Base-by-base conservation (phyloP, 495 filamentous ascomycete genomes). In the Wilcoxina mikolae region DNA sequence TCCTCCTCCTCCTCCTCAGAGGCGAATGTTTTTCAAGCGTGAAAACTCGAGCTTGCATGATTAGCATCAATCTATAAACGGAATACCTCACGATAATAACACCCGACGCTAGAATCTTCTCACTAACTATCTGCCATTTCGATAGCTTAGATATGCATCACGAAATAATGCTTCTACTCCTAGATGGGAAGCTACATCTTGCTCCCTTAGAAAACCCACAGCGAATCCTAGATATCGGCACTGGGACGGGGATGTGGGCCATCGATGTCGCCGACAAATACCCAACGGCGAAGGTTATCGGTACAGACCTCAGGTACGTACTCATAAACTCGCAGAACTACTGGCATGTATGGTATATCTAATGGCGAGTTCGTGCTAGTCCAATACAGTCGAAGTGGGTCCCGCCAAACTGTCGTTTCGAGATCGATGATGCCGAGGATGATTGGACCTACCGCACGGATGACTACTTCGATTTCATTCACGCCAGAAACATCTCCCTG, bases 351-450 rank as follows among this genome's bases (percentile, higher is more conserved):
- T 39, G 35, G 35, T 12, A 5, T 3, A 39, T 5, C 35, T 39
- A 18, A 39, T 18, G 15, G 35, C 1, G 2, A n/a, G 12, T 39
- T 2, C 20, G 15, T 39, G 35, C 15, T 39, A 39, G 35, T 5
- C 43, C 43, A 24, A 46, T 46, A 3, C 43, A 46, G 43, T 24
- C 43, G 3, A 17, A 24, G 11, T 46, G 43, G 43, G 22, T 46
- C 11, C 68, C 69, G 2, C 68, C 68, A 2, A n/a, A n/a, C 52
- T 58, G 66, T 27, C 60, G 65, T 5, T 73, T 72, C 51, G 66
- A 68, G 25, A 58, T 72, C 28, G 71, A 73, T 43, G 71, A 73
- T 51, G 60, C 68, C 49, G 70, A 72, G 58, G 52, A 38, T n/a
- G 61, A 65, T 20, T 73, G 70, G 71, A 56, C 59, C 0, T 72